phyloP scores from a whole-genome alignment of 2,329 filamentous ascomycete genomes.

The Penicillium sp. region DNA sequence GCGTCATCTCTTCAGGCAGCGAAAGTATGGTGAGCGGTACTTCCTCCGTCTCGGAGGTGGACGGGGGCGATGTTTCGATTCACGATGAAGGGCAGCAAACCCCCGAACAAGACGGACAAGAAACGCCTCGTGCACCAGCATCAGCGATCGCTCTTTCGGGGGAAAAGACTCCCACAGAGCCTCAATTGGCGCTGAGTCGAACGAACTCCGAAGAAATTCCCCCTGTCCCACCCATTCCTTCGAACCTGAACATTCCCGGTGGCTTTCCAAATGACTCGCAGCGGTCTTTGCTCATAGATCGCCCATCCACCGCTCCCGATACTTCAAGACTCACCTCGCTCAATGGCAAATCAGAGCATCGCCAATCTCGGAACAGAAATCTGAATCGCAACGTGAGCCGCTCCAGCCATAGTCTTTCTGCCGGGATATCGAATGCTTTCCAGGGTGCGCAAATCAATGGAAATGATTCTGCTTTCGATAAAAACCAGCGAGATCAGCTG shows the following conservation, averaged over 20 bases:
- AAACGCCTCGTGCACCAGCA: constrained; percentile 33
- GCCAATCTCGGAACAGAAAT: constrained; percentile 23
- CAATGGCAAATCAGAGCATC: constrained; percentile 22
- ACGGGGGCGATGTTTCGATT: constrained; percentile 27
- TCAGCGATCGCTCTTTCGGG: constrained; percentile 19
- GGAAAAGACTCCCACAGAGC: constrained; percentile 8
- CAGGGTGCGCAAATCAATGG: constrained; percentile 11
- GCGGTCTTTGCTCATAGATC: constrained; percentile 30
- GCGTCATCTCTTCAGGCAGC: constrained; percentile 41
- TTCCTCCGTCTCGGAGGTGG: constrained; percentile 38
- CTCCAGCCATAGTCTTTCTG: constrained; percentile 31
- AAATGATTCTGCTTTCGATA: constrained; percentile 17
- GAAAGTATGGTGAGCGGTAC: constrained; percentile 47
- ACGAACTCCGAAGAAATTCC: constrained; percentile 38
- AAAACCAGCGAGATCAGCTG: constrained; percentile 31
- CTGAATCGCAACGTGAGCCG: constrained; percentile 36
- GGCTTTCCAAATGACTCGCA: constrained; percentile 42
- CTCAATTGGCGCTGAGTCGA: constrained; percentile 7
- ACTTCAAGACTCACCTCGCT: constrained; percentile 21
- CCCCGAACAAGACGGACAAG: constrained; percentile 28
- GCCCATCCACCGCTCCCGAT: constrained; percentile 34
- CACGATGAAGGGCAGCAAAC: constrained; percentile 22
- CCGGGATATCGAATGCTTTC: constrained; percentile 17
- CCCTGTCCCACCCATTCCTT: constrained; percentile 48
- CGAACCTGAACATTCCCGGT: constrained; percentile 41